Conservation (phyloP, 257 asterid species). For the Rhazya stricta region DNA sequence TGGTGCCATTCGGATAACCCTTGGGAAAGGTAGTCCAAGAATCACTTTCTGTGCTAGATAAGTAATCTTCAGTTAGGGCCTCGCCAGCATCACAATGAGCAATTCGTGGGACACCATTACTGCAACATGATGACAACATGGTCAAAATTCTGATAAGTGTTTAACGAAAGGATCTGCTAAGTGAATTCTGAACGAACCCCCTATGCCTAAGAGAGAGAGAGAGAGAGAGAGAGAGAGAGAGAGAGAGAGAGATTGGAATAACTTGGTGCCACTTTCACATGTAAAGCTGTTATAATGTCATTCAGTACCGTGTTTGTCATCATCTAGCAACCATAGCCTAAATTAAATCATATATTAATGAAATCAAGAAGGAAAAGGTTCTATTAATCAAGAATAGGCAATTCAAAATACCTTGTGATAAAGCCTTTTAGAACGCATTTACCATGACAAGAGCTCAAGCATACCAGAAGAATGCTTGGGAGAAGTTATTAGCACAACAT, state of each 20-base stretch:
- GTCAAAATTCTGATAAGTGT: not conserved
- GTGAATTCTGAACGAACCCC: not conserved
- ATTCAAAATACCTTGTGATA: not conserved
- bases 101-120: conserved; percentile 35
- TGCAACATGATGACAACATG: conserved; percentile 28
- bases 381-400: not conserved
- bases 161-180: not conserved
- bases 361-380: not conserved
- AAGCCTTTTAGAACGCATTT: not conserved
- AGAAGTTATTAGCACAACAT: not conserved
- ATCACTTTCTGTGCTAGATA: conserved; percentile 29
- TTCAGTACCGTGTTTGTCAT: not conserved
- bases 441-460: not conserved
- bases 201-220: not conserved
- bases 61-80: conserved; percentile 45
- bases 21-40: conserved; percentile 34
- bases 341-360: not conserved
- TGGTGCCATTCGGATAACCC: conserved; percentile 39
- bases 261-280: not conserved
- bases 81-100: conserved; percentile 71
- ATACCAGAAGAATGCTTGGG: not conserved
- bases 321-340: not conserved
- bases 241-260: too few species aligned
- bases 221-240: not conserved
- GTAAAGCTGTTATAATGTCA: not conserved